phyloP scores from a whole-genome alignment of 2,329 filamentous ascomycete genomes.

The Colletotrichum tropicicola region DNA sequence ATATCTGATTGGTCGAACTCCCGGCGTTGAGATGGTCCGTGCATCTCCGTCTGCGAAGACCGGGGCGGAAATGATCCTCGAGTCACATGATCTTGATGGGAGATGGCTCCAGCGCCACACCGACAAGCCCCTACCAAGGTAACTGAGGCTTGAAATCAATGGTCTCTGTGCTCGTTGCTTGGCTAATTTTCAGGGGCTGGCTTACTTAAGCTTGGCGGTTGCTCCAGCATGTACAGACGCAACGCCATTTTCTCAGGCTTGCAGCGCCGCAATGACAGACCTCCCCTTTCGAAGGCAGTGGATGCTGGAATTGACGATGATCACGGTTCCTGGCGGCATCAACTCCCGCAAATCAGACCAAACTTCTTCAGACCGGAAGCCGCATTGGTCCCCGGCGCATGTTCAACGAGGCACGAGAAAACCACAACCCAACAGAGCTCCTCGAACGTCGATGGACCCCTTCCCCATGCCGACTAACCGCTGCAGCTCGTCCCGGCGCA shows the following conservation, averaged over 20 bases:
- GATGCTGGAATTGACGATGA: background rate
- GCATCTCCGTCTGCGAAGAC: background rate
- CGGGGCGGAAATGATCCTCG: background rate
- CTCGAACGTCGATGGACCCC: constrained; percentile 4
- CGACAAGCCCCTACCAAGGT: background rate
- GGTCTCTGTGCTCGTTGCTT: background rate
- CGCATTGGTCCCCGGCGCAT: background rate
- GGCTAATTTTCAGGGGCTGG: background rate
- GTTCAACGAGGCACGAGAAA: background rate
- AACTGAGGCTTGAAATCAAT: background rate
- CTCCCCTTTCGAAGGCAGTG: background rate
- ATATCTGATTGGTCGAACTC: constrained; percentile 14
- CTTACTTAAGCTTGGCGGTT: constrained; percentile 7
- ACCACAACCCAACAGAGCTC: background rate
- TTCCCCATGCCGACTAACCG: constrained; percentile 23
- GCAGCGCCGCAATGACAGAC: too few relatives aligned
- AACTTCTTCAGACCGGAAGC: background rate
- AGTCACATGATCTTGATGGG: constrained; percentile 12
- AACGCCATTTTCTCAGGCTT: too few relatives aligned
- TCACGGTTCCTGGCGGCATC: background rate
- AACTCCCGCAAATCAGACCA: background rate
- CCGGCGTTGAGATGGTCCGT: background rate
- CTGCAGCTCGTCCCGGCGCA: constrained; percentile 19
- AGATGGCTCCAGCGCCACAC: constrained; percentile 3
- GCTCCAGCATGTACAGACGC: background rate